Conservation (phyloP, 148 eudicot species). For the Selenicereus undatus region DNA sequence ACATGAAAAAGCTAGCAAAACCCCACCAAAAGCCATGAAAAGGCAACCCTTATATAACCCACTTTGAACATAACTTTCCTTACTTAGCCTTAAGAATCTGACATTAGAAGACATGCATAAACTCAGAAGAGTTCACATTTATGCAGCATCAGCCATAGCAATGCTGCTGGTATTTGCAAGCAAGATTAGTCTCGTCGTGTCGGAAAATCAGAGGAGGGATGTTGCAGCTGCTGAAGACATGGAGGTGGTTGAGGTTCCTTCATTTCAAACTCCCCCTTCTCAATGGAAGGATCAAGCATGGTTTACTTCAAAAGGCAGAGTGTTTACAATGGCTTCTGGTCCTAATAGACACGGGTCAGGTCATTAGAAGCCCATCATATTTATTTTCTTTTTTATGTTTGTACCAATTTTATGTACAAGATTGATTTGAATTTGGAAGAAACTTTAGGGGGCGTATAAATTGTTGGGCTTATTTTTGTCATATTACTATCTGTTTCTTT, state of each 20-base stretch:
- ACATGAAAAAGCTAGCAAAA: not conserved
- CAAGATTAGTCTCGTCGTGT: not conserved
- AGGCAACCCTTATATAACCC: too few species aligned
- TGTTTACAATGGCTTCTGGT: conserved; percentile 27
- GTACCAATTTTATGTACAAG: too few species aligned
- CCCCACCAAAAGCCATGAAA: not conserved
- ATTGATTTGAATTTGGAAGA: too few species aligned
- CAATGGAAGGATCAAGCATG: conserved; percentile 13
- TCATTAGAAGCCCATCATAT: conserved; percentile 15
- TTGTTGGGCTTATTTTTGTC: too few species aligned
- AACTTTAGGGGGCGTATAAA: too few species aligned
- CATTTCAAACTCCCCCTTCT: not conserved
- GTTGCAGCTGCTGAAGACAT: not conserved
- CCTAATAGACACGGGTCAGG: conserved; percentile 36
- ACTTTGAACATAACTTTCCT: not conserved
- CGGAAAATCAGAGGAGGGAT: not conserved
- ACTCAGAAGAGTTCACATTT: not conserved
- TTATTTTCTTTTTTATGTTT: not conserved
- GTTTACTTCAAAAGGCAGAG: conserved; percentile 9
- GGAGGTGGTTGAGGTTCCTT: not conserved
- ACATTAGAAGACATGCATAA: not conserved
- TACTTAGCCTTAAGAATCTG: too few species aligned
- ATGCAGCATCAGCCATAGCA: conserved; percentile 1
- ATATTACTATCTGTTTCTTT: too few species aligned
- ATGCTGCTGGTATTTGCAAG: conserved; percentile 14